Evolutionary conservation across 2,329 filamentous ascomycete species (phyloP).

Genomic region (Rachicladosporium sp.): DNA sequence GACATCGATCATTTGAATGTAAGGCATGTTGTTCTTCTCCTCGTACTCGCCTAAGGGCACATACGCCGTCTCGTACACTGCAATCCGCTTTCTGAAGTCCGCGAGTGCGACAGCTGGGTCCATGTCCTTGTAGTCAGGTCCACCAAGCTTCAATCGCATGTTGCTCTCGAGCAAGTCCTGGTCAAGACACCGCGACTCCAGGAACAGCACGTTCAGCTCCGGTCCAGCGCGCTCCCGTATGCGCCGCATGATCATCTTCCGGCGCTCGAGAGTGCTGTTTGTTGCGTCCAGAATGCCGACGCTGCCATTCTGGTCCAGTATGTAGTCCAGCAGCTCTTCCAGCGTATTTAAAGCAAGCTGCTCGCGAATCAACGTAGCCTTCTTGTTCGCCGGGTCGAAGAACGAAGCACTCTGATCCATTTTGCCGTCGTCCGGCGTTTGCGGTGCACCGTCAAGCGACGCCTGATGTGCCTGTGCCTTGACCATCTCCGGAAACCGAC

Average conservation of each 20-base stretch:
- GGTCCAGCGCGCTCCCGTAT: constrained; percentile 75
- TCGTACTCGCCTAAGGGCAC: constrained; percentile 67
- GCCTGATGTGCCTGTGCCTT: constrained; percentile 4
- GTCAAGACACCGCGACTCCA: constrained; percentile 88
- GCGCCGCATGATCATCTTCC: constrained; percentile 61
- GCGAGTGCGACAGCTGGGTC: constrained; percentile 72
- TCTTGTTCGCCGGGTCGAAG: constrained; percentile 81
- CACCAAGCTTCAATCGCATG: constrained; percentile 91
- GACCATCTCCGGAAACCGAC: constrained; percentile 5
- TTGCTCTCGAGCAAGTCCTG: constrained; percentile 78
- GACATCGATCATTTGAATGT: constrained; percentile 96
- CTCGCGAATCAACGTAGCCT: constrained; percentile 71
- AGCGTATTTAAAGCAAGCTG: constrained; percentile 86
- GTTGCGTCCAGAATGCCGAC: constrained; percentile 95
- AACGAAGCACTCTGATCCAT: constrained; percentile 87
- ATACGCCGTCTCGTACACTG: constrained; percentile 88
- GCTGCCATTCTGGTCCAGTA: constrained; percentile 68
- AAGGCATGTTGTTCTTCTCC: constrained; percentile 81
- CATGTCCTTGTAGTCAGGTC: constrained; percentile 90
- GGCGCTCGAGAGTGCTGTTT: constrained; percentile 81
- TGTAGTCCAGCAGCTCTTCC: constrained; percentile 83
- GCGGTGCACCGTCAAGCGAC: not conserved
- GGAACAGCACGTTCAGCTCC: constrained; percentile 78
- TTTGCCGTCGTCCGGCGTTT: constrained; percentile 28
- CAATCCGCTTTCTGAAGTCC: constrained; percentile 88